Percentiles rank a stretch among this genome's conserved stretches.
phyloP scores from a whole-genome alignment of 2,329 filamentous ascomycete genomes.

The Albifimbria verrucaria region DNA sequence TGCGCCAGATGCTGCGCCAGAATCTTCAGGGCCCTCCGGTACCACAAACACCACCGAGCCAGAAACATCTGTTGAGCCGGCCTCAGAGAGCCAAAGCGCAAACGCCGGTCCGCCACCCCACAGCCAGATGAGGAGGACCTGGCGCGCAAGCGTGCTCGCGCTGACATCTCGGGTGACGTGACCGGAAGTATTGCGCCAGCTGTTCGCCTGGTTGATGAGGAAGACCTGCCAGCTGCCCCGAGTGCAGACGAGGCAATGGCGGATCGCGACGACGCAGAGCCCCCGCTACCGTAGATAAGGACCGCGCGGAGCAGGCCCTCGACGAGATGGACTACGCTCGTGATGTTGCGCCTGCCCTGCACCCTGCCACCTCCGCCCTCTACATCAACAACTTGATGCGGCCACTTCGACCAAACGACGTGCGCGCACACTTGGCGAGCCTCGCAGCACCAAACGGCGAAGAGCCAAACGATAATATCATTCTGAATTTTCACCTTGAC shows the following conservation, averaged over 20 bases:
- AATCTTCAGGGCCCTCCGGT: background rate
- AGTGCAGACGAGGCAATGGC: background rate
- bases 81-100: constrained; percentile 58
- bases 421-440: constrained; percentile 66
- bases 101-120: constrained; percentile 63
- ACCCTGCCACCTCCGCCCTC: constrained; percentile 71
- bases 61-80: constrained; percentile 9
- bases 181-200: constrained; percentile 9
- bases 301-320: background rate
- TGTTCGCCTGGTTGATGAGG: constrained; percentile 9
- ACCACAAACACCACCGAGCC: constrained; percentile 4
- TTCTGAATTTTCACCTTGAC: constrained; percentile 76
- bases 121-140: constrained; percentile 50
- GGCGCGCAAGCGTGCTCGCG: constrained; percentile 52
- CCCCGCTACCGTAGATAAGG: background rate
- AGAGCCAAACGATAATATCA: constrained; percentile 46
- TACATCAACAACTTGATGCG: constrained; percentile 92
- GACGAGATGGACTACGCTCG: constrained; percentile 29
- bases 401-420: constrained; percentile 66
- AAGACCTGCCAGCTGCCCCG: constrained; percentile 4
- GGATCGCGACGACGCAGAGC: background rate
- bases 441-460: constrained; percentile 61
- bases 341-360: constrained; percentile 54
- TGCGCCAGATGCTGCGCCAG: background rate
- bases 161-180: constrained; percentile 23